Conservation (phyloP, 768 basidiomycete genomes). For the Rickenella mellea region DNA sequence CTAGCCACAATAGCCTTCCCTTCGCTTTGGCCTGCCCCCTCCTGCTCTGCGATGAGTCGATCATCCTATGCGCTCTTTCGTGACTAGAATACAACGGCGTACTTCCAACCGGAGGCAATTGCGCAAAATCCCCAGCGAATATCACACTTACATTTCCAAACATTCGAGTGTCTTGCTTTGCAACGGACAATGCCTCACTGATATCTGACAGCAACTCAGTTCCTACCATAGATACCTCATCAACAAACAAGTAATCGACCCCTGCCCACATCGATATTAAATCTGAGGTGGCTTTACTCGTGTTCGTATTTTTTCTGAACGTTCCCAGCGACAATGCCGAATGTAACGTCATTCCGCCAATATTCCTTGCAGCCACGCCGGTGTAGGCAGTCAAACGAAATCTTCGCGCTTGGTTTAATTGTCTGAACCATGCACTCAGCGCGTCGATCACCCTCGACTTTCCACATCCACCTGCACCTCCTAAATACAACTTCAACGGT, state of each 20-base stretch:
- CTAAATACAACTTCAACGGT: slow-evolving; percentile 24
- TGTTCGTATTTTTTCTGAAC: too few relatives aligned
- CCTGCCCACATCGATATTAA: background rate
- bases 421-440: slow-evolving; percentile 20
- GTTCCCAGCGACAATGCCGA: slow-evolving; percentile 12
- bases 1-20: slow-evolving; percentile 26
- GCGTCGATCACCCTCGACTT: slow-evolving; percentile 30
- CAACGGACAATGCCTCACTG: background rate
- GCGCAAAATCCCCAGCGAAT: slow-evolving; percentile 1
- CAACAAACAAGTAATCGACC: slow-evolving; percentile 1
- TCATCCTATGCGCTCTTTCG: background rate
- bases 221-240: slow-evolving; percentile 1
- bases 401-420: slow-evolving; percentile 10
- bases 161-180: background rate
- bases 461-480: slow-evolving; percentile 32
- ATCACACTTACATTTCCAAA: background rate
- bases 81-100: slow-evolving; percentile 14
- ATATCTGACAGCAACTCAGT: background rate
- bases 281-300: background rate
- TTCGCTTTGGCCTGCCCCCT: slow-evolving; percentile 11
- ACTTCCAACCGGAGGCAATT: slow-evolving; percentile 5
- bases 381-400: slow-evolving; percentile 25
- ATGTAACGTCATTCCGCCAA: slow-evolving; percentile 31
- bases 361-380: slow-evolving; percentile 29
- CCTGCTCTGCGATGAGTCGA: background rate